Percentiles rank a stretch among this genome's conserved stretches.
These are phyloP conservation scores for Phytophthora brassicae DNA, from an alignment of 352 stramenopile genomes.

Conservation along the genomic window DNA sequence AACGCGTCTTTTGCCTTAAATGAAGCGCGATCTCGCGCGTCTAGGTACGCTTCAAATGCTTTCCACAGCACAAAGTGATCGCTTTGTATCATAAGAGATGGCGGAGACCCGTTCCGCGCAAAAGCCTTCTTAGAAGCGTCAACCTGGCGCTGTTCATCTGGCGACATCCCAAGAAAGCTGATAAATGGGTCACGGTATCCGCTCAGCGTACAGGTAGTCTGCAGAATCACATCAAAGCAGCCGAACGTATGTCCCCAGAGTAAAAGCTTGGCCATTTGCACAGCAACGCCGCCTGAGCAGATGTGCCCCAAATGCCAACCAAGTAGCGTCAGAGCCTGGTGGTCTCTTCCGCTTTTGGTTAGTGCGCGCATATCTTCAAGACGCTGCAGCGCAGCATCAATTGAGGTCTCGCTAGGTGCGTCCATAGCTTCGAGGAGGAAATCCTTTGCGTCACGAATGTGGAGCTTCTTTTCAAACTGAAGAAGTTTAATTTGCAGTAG, in stretches of 20 bases:
- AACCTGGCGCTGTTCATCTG: constrained; percentile 55
- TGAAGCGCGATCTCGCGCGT: constrained; percentile 42
- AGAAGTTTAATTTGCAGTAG: constrained; percentile 78
- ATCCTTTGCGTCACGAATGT: constrained; percentile 61
- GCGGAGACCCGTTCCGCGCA: constrained; percentile 39
- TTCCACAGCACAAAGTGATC: constrained; percentile 75
- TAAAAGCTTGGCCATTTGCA: constrained; percentile 73
- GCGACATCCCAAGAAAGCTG: constrained; percentile 68
- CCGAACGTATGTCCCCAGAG: constrained; percentile 73
- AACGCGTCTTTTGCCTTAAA: constrained; percentile 44
- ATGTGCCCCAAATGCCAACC: constrained; percentile 79
- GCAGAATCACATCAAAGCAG: constrained; percentile 61
- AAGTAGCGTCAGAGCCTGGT: constrained; percentile 51
- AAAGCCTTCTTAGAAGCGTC: constrained; percentile 59
- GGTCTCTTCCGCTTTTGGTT: constrained; percentile 20
- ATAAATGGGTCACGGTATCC: constrained; percentile 80
- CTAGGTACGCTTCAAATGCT: constrained; percentile 60
- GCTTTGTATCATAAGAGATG: constrained; percentile 49
- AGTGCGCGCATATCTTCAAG: constrained; percentile 83
- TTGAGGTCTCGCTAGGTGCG: constrained; percentile 87
- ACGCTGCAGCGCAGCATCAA: constrained; percentile 90
- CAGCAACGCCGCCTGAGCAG: constrained; percentile 59
- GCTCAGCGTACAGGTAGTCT: constrained; percentile 70
- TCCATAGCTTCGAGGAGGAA: constrained; percentile 94
- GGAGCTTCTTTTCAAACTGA: constrained; percentile 74